Evolutionary conservation across 2,329 filamentous ascomycete genomes (phyloP).

Genomic region (Botryotinia convoluta): DNA sequence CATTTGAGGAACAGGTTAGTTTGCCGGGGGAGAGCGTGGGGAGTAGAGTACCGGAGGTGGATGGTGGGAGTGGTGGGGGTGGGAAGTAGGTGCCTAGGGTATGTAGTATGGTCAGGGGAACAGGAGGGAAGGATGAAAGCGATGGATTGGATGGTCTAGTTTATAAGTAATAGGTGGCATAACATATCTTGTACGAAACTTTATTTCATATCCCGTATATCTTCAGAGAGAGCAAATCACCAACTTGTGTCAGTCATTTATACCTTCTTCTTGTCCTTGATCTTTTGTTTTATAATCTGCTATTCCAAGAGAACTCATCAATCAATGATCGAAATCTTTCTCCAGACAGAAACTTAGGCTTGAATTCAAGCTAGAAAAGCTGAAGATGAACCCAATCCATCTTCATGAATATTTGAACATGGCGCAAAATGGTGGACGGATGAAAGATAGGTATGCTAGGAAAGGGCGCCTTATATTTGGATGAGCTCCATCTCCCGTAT

Average conservation of each 20-base stretch:
- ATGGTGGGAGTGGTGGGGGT: not conserved
- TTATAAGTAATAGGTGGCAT: not conserved
- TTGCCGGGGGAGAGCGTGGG: conserved; percentile 26
- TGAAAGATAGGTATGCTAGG: not conserved
- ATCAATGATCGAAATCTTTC: not conserved
- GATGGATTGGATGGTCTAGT: not conserved
- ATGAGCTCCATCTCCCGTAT: not conserved
- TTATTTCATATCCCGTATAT: not conserved
- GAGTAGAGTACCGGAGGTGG: not conserved
- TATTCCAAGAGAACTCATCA: not conserved
- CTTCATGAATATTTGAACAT: not conserved
- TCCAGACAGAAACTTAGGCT: not conserved
- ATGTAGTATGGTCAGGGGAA: not conserved
- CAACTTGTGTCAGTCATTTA: not conserved
- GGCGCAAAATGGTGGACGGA: not conserved
- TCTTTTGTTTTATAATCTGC: not conserved
- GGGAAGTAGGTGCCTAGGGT: not conserved
- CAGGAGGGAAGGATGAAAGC: not conserved
- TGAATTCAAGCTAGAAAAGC: not conserved
- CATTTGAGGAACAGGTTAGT: conserved; percentile 29
- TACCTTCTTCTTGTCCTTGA: not conserved
- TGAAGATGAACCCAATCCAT: not conserved
- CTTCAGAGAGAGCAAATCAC: not conserved
- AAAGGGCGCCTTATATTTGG: too few relatives aligned
- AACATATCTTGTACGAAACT: not conserved